phyloP scores from a whole-genome alignment of 2,329 filamentous ascomycete genomes.

The Colletotrichum sansevieriae region DNA sequence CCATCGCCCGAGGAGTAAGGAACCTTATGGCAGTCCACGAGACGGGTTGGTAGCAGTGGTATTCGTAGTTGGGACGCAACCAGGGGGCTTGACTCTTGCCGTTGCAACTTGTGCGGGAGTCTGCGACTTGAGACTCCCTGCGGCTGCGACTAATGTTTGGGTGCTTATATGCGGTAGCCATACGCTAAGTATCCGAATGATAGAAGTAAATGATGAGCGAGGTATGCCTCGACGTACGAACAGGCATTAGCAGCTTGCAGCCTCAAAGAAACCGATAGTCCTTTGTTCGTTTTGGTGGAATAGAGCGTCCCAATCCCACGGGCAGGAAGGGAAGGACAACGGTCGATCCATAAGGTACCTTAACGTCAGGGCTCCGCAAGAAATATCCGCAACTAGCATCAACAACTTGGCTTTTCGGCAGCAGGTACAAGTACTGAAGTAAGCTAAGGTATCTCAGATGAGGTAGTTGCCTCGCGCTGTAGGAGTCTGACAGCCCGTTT shows the following conservation, averaged over 20 bases:
- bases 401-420: not conserved
- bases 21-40: too few relatives aligned
- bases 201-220: not conserved
- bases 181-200: not conserved
- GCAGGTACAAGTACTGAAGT: not conserved
- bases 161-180: not conserved
- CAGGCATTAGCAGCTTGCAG: not conserved
- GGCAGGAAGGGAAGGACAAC: conserved; percentile 2
- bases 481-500: too few relatives aligned
- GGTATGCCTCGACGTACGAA: not conserved
- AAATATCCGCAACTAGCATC: not conserved
- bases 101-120: conserved; percentile 13
- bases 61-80: too few relatives aligned
- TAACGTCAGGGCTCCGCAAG: not conserved
- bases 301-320: not conserved
- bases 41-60: too few relatives aligned
- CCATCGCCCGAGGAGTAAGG: not conserved
- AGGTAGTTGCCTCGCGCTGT: too few relatives aligned
- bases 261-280: not conserved
- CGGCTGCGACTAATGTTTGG: conserved; percentile 12
- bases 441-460: too few relatives aligned
- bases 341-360: not conserved
- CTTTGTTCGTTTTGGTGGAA: not conserved
- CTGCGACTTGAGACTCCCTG: conserved; percentile 13
- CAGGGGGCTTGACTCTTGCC: conserved; percentile 26